These are phyloP conservation scores for Paramecium caudatum DNA, from an alignment of 73 alveolate species.

Conservation along the genomic window DNA sequence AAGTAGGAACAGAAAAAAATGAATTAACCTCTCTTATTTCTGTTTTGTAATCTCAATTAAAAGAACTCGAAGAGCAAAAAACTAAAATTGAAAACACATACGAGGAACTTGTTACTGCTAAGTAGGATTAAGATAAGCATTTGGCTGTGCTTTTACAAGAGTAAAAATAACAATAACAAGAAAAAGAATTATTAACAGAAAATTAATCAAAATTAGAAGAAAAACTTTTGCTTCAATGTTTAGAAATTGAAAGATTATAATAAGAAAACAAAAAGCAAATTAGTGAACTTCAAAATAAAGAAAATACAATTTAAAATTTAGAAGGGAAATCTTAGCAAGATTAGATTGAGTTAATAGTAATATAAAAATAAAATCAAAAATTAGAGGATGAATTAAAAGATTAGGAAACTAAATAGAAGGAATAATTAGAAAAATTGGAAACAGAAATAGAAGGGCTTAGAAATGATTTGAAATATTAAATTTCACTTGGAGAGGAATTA, in stretches of 20 bases:
- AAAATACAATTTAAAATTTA: too few species aligned
- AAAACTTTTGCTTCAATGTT: neutral
- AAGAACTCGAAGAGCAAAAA: neutral
- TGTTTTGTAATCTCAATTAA: too few species aligned
- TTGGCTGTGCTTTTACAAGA: neutral
- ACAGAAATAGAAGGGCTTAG: neutral
- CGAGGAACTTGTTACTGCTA: neutral
- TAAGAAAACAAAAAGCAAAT: neutral
- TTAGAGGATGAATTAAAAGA: neutral
- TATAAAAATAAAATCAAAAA: neutral
- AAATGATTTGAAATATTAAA: neutral
- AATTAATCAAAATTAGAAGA: neutral
- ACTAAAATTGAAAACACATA: neutral
- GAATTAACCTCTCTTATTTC: too few species aligned
- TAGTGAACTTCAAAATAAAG: too few species aligned
- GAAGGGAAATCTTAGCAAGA: neutral
- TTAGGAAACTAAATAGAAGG: neutral
- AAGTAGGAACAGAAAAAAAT: too few species aligned
- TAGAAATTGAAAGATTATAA: neutral
- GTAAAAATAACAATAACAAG: neutral
- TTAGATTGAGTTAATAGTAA: neutral
- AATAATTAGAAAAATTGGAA: neutral
- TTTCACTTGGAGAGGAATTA: neutral
- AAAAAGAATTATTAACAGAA: neutral
- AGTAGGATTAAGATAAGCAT: neutral